Conservation (phyloP, 2,329 filamentous ascomycete species). For the Ascochyta koolunga region DNA sequence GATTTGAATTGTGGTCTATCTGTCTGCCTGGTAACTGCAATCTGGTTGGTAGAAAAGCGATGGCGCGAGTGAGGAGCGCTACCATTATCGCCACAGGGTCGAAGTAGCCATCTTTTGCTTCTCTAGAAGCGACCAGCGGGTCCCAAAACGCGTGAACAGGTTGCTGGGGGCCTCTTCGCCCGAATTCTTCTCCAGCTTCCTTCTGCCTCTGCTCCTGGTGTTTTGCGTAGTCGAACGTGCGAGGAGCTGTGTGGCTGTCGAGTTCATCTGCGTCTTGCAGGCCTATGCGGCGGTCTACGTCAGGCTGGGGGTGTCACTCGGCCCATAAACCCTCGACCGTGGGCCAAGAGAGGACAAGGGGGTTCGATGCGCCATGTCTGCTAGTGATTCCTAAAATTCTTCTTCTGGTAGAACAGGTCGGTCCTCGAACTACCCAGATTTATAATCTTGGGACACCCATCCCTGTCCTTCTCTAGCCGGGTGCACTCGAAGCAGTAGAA, state of each 20-base stretch:
- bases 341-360: not conserved
- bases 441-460: slow-evolving; percentile 99
- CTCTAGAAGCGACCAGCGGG: not conserved
- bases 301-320: not conserved
- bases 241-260: too few species aligned
- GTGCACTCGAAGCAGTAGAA: slow-evolving; percentile 99
- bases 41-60: too few species aligned
- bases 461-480: slow-evolving; percentile 91
- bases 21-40: not conserved
- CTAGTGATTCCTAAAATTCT: slow-evolving; percentile 68
- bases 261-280: too few species aligned
- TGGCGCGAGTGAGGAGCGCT: too few species aligned
- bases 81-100: not conserved
- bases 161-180: not conserved
- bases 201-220: too few species aligned
- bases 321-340: not conserved
- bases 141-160: not conserved
- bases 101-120: not conserved
- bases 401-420: slow-evolving; percentile 83
- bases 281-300: too few species aligned
- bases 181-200: too few species aligned
- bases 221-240: too few species aligned
- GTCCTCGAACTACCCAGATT: slow-evolving; percentile 95
- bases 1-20: not conserved
- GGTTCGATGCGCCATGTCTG: not conserved